Percentiles rank a stretch among this genome's conserved stretches.
Conservation (phyloP, 2,329 filamentous ascomycete genomes). For the Lachnellula arida region DNA sequence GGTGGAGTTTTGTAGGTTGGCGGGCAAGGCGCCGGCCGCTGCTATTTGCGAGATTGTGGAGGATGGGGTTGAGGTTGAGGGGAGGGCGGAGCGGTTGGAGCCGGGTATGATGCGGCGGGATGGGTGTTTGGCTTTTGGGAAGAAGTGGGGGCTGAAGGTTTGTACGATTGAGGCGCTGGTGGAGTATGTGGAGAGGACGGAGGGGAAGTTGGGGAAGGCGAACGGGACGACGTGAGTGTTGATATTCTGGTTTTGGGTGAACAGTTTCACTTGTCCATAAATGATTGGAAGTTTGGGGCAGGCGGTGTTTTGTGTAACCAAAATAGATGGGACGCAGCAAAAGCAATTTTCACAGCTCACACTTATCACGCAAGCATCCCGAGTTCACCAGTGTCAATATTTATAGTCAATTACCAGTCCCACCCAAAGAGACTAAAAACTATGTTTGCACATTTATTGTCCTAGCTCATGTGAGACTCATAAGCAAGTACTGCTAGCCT, state of each 20-base stretch:
- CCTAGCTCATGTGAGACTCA: background rate
- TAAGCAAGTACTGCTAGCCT: background rate
- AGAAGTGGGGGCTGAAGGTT: conserved; percentile 82
- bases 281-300: background rate
- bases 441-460: background rate
- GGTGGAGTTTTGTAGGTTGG: conserved; percentile 81
- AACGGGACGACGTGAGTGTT: conserved; percentile 17
- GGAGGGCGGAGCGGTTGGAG: conserved; percentile 58
- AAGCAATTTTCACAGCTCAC: too few relatives aligned
- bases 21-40: conserved; percentile 70
- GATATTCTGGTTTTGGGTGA: background rate
- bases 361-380: too few relatives aligned
- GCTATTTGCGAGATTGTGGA: conserved; percentile 92
- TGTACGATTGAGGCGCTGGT: conserved; percentile 94
- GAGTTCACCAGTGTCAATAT: too few relatives aligned
- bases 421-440: background rate
- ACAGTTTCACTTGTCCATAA: too few relatives aligned
- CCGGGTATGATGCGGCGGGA: conserved; percentile 92
- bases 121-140: conserved; percentile 82
- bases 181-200: conserved; percentile 44
- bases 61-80: conserved; percentile 69
- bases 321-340: background rate
- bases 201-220: conserved; percentile 27
- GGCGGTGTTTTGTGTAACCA: background rate
- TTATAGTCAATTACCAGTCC: background rate